Percentiles rank a stretch among this genome's conserved stretches.
Evolutionary conservation across 2,329 filamentous ascomycete genomes (phyloP).

Genomic region (Xylogone sp.): DNA sequence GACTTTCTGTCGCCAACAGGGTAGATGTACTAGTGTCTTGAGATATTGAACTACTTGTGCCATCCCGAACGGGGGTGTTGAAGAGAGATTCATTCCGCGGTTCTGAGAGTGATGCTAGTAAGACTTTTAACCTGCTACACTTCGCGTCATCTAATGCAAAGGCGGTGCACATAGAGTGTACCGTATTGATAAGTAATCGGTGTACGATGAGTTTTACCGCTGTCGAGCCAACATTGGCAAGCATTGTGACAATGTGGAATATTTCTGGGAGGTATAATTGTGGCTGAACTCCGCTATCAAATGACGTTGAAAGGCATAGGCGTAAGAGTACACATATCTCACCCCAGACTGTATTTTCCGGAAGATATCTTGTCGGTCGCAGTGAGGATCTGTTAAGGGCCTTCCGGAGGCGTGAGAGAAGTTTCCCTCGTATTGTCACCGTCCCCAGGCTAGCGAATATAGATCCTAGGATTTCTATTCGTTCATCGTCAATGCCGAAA

Average conservation of each 20-base stretch:
- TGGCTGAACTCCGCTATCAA: slow-evolving; percentile 63
- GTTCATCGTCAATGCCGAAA: slow-evolving; percentile 54
- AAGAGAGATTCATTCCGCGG: slow-evolving; percentile 56
- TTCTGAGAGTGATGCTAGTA: slow-evolving; percentile 57
- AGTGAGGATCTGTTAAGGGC: slow-evolving; percentile 64
- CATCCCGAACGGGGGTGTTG: slow-evolving; percentile 47
- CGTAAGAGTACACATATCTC: slow-evolving; percentile 65
- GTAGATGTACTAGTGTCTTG: slow-evolving; percentile 43
- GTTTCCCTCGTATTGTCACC: slow-evolving; percentile 60
- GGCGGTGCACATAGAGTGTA: slow-evolving; percentile 64
- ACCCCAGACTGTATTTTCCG: slow-evolving; percentile 66
- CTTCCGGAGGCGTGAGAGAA: slow-evolving; percentile 63
- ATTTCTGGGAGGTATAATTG: slow-evolving; percentile 66
- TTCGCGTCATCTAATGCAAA: slow-evolving; percentile 58
- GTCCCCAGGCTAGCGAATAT: slow-evolving; percentile 62
- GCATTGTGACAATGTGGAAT: slow-evolving; percentile 68
- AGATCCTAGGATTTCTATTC: slow-evolving; percentile 57
- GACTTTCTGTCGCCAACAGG: slow-evolving; percentile 50
- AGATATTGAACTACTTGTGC: slow-evolving; percentile 48
- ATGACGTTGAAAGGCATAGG: slow-evolving; percentile 63
- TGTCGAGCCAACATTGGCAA: slow-evolving; percentile 59
- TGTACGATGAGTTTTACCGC: slow-evolving; percentile 58
- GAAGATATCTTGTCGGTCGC: slow-evolving; percentile 60
- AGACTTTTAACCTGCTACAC: slow-evolving; percentile 38
- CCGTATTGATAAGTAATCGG: slow-evolving; percentile 60